Evolutionary conservation across 371 early-diverging fungal genomes (phyloP).

Genomic region (Chytridium lagenaria): DNA sequence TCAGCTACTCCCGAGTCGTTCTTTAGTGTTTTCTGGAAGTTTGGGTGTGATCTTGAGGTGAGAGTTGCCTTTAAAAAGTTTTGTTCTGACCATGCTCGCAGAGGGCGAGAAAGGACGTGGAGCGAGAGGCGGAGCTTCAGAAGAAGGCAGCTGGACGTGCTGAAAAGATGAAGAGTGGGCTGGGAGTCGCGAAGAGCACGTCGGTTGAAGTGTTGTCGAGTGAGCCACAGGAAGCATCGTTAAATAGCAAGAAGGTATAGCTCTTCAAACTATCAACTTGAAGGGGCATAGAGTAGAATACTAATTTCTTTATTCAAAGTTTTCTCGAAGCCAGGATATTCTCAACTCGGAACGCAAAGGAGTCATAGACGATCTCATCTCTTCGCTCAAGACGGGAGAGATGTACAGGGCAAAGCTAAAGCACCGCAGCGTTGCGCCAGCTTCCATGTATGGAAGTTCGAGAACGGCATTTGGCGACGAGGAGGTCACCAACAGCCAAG

Average conservation of each 20-base stretch:
- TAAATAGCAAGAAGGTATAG: slow-evolving; percentile 29
- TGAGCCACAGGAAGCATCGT: neutral
- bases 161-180: slow-evolving; percentile 11
- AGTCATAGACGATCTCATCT: slow-evolving; percentile 51
- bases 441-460: slow-evolving; percentile 6
- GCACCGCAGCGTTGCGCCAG: slow-evolving; percentile 1
- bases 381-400: slow-evolving; percentile 45
- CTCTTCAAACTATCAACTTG: neutral
- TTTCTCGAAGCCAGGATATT: slow-evolving; percentile 15
- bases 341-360: slow-evolving; percentile 38
- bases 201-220: neutral
- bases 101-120: slow-evolving; percentile 34
- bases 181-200: slow-evolving; percentile 1
- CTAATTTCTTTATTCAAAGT: neutral
- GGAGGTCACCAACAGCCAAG: neutral
- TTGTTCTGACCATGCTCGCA: slow-evolving; percentile 20
- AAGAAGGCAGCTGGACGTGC: slow-evolving; percentile 30
- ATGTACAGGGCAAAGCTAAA: slow-evolving; percentile 32
- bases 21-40: slow-evolving; percentile 35
- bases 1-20: slow-evolving; percentile 46
- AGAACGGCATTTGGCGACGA: slow-evolving; percentile 12
- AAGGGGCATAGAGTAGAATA: too few relatives aligned
- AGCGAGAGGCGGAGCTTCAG: slow-evolving; percentile 25
- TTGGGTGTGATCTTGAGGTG: slow-evolving; percentile 33
- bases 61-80: slow-evolving; percentile 9